phyloP scores from a whole-genome alignment of 2,329 filamentous ascomycete species.

The Pestalotiopsis fici region DNA sequence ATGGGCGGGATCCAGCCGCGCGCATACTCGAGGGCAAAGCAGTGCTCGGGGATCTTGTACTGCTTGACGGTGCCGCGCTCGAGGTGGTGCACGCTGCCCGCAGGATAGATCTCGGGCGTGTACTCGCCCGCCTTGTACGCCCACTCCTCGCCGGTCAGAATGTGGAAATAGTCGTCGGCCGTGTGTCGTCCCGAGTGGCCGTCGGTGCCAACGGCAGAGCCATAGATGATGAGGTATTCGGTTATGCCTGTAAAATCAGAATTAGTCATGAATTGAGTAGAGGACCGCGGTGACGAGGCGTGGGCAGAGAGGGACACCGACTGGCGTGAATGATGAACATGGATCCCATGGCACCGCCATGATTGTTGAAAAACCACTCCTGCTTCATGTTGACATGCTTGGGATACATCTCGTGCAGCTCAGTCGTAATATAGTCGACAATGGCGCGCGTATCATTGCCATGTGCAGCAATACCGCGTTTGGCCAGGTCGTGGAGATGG shows the following conservation, averaged over 20 bases:
- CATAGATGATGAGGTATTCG: slow-evolving; percentile 89
- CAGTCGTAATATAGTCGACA: slow-evolving; percentile 68
- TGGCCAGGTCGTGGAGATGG: slow-evolving; percentile 70
- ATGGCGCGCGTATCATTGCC: slow-evolving; percentile 74
- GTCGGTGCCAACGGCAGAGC: slow-evolving; percentile 80
- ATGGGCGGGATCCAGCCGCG: slow-evolving; percentile 91
- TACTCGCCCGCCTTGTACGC: slow-evolving; percentile 72
- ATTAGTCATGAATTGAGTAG: neutral
- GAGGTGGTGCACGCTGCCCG: slow-evolving; percentile 73
- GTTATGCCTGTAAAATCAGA: slow-evolving; percentile 59
- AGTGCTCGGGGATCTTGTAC: slow-evolving; percentile 76
- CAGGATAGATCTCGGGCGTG: slow-evolving; percentile 68
- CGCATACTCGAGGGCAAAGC: slow-evolving; percentile 83
- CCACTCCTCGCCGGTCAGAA: slow-evolving; percentile 75
- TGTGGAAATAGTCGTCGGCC: slow-evolving; percentile 93
- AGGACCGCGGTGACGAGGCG: neutral
- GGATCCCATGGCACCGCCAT: slow-evolving; percentile 85
- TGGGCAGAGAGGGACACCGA: slow-evolving; percentile 43
- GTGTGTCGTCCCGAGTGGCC: slow-evolving; percentile 88
- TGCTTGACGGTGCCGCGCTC: slow-evolving; percentile 73
- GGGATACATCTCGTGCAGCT: slow-evolving; percentile 58
- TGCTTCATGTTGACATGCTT: slow-evolving; percentile 68
- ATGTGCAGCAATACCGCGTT: slow-evolving; percentile 65
- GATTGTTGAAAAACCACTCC: slow-evolving; percentile 92
- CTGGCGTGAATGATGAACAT: slow-evolving; percentile 91